Evolutionary conservation across 2,329 filamentous ascomycete species (phyloP).

Genomic region (Aspergillus aculeatinus): DNA sequence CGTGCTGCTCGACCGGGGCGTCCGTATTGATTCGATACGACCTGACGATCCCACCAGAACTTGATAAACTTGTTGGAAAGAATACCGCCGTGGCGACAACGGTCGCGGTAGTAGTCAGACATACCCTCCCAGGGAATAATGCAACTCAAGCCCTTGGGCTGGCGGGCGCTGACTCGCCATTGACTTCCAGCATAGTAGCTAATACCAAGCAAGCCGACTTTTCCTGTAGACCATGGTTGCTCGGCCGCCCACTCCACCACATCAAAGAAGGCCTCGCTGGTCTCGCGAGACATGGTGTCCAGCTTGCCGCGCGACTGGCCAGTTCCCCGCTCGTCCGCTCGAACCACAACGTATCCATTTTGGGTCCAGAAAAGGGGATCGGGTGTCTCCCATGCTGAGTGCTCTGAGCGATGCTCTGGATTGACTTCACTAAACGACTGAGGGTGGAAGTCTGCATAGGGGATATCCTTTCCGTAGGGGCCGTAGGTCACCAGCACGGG

Average conservation of each 20-base stretch:
- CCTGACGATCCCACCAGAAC: conserved; percentile 68
- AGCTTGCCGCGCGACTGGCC: conserved; percentile 54
- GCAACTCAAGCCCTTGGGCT: conserved; percentile 52
- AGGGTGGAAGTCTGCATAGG: conserved; percentile 55
- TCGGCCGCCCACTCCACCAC: conserved; percentile 54
- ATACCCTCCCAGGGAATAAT: conserved; percentile 59
- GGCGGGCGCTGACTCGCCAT: conserved; percentile 55
- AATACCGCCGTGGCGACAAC: conserved; percentile 63
- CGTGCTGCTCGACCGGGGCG: conserved; percentile 49
- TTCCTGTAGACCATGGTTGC: conserved; percentile 52
- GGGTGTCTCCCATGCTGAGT: conserved; percentile 61
- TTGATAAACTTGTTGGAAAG: conserved; percentile 58
- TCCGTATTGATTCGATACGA: conserved; percentile 68
- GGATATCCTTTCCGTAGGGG: conserved; percentile 72
- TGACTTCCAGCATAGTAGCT: conserved; percentile 56
- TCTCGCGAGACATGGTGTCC: conserved; percentile 55
- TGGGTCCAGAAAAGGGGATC: conserved; percentile 58
- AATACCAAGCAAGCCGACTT: conserved; percentile 53
- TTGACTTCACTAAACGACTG: conserved; percentile 56
- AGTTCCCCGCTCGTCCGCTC: conserved; percentile 54
- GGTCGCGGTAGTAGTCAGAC: conserved; percentile 58
- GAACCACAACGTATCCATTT: conserved; percentile 56
- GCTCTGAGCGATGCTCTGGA: conserved; percentile 52
- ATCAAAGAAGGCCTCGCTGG: conserved; percentile 53
- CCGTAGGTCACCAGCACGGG: conserved; percentile 71